A percentile compares a stretch with the other conserved stretches of the same genome.
These are phyloP conservation scores for Fusarium metavorans DNA, from an alignment of 2,329 filamentous ascomycete species.

Conservation along the genomic window DNA sequence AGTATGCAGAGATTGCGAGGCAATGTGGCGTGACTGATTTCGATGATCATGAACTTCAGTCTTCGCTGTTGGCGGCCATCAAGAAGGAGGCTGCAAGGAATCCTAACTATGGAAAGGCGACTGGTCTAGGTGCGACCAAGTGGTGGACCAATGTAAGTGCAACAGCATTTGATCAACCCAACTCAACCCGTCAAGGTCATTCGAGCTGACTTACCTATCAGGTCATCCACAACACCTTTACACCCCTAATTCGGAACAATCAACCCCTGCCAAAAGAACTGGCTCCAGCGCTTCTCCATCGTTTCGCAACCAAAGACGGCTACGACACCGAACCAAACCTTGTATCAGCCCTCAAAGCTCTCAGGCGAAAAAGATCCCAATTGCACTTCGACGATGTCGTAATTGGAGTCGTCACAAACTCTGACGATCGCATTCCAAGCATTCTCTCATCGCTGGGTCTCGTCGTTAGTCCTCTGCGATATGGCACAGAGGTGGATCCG, in stretches of 20 bases:
- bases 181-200: neutral
- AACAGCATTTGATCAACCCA: neutral
- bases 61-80: slow-evolving; percentile 17
- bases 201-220: neutral
- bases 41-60: slow-evolving; percentile 26
- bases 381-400: slow-evolving; percentile 20
- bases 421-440: slow-evolving; percentile 36
- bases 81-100: slow-evolving; percentile 30
- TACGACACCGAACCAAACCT: slow-evolving; percentile 25
- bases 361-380: neutral
- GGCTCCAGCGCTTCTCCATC: slow-evolving; percentile 22
- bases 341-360: neutral
- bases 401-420: slow-evolving; percentile 36
- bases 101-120: slow-evolving; percentile 36
- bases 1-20: slow-evolving; percentile 34
- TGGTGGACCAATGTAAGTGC: slow-evolving; percentile 39
- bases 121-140: slow-evolving; percentile 29
- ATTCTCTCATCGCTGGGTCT: slow-evolving; percentile 33
- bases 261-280: slow-evolving; percentile 21
- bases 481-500: neutral
- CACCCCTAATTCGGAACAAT: slow-evolving; percentile 7
- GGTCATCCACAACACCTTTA: slow-evolving; percentile 37
- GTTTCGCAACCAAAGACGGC: slow-evolving; percentile 27
- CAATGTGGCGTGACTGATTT: slow-evolving; percentile 34
- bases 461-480: slow-evolving; percentile 28